These are phyloP conservation scores for Podaxis sp. DNA, from an alignment of 768 basidiomycete species.

Conservation along the genomic window DNA sequence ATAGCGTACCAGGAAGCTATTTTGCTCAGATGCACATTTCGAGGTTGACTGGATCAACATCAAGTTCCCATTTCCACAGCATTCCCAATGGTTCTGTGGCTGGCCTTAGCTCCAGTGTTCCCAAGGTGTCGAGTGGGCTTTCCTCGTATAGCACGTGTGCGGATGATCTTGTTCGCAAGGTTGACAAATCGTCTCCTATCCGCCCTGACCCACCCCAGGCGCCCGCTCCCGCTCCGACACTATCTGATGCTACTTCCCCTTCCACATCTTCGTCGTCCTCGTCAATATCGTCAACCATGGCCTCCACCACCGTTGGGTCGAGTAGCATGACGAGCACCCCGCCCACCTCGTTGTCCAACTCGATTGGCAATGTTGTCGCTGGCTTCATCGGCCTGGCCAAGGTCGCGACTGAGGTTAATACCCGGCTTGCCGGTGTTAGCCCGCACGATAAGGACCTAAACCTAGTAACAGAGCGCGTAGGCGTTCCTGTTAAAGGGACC, in stretches of 20 bases:
- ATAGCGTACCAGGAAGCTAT: constrained; percentile 41
- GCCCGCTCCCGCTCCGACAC: constrained; percentile 9
- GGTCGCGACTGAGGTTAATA: constrained; percentile 27
- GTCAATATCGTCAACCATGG: constrained; percentile 45
- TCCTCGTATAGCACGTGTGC: constrained; percentile 27
- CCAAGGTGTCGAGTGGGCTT: constrained; percentile 40
- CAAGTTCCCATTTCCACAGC: constrained; percentile 21
- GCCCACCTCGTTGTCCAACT: constrained; percentile 54
- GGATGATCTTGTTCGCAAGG: constrained; percentile 2
- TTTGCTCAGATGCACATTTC: constrained; percentile 42
- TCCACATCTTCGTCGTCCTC: constrained; percentile 56
- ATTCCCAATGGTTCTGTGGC: constrained; percentile 28
- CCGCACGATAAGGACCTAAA: background rate
- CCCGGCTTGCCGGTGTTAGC: constrained; percentile 17
- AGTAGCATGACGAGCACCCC: constrained; percentile 54
- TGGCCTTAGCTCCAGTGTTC: constrained; percentile 39
- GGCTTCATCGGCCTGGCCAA: constrained; percentile 39
- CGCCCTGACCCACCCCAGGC: constrained; percentile 3
- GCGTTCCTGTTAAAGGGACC: constrained; percentile 29
- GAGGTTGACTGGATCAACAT: constrained; percentile 27
- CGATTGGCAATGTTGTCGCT: constrained; percentile 42
- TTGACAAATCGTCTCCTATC: constrained; percentile 1
- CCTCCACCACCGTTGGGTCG: constrained; percentile 36
- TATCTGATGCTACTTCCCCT: constrained; percentile 22
- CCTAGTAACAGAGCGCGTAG: background rate